These are phyloP conservation scores for Candida railenensis DNA, from an alignment of 805 yeast genomes.

Conservation along the genomic window DNA sequence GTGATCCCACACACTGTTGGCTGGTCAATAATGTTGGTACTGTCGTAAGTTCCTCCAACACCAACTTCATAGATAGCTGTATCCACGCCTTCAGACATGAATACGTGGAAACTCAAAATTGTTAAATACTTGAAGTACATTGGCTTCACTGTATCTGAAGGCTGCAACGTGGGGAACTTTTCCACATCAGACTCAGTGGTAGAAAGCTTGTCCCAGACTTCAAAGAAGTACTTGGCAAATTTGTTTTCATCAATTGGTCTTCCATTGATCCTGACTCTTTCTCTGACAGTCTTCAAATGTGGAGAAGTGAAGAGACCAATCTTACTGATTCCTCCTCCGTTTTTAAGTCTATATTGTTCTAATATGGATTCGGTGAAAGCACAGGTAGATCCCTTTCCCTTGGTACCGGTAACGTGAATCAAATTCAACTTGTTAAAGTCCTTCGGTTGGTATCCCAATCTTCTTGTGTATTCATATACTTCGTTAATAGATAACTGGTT, in stretches of 20 bases:
- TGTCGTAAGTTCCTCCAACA: slow-evolving; percentile 95
- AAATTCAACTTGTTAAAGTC: slow-evolving; percentile 77
- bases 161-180: slow-evolving; percentile 62
- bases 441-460: slow-evolving; percentile 45
- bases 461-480: slow-evolving; percentile 51
- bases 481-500: slow-evolving; percentile 75
- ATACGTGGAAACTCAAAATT: slow-evolving; percentile 85
- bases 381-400: slow-evolving; percentile 98
- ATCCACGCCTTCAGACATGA: slow-evolving; percentile 83
- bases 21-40: slow-evolving; percentile 80
- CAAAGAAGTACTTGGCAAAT: slow-evolving; percentile 88
- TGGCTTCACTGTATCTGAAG: slow-evolving; percentile 75
- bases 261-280: slow-evolving; percentile 86
- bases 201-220: slow-evolving; percentile 84
- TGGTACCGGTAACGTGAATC: slow-evolving; percentile 94
- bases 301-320: slow-evolving; percentile 97
- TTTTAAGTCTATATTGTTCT: slow-evolving; percentile 48
- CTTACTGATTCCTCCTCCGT: slow-evolving; percentile 42
- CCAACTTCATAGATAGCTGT: slow-evolving; percentile 97
- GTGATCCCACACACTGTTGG: slow-evolving; percentile 88
- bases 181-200: slow-evolving; percentile 52
- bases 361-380: slow-evolving; percentile 87
- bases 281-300: slow-evolving; percentile 89
- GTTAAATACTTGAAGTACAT: slow-evolving; percentile 93
- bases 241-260: slow-evolving; percentile 75